These are phyloP conservation scores for Gentiana macrophylla DNA, from an alignment of 257 asterid genomes.

Conservation along the genomic window DNA sequence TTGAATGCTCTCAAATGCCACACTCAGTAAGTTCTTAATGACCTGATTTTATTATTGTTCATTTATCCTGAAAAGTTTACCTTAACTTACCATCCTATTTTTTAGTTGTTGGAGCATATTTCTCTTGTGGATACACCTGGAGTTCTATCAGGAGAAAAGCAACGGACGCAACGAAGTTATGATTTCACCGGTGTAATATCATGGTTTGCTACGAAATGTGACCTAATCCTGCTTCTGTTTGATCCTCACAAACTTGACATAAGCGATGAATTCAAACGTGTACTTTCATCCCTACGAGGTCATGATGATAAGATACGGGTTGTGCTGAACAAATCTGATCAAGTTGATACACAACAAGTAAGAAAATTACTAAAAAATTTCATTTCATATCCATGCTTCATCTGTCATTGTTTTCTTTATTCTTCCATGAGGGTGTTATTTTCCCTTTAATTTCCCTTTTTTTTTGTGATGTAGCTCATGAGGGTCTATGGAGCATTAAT, in stretches of 20 bases:
- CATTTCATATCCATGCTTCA: conserved; percentile 2
- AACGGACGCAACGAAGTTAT: conserved; percentile 90
- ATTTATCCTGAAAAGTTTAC: neutral
- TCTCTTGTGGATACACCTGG: conserved; percentile 96
- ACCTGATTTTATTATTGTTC: neutral
- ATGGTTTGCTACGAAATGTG: conserved; percentile 94
- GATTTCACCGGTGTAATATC: conserved; percentile 97
- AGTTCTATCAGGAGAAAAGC: conserved; percentile 95
- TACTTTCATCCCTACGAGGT: conserved; percentile 77
- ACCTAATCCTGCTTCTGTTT: conserved; percentile 77
- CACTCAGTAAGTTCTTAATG: conserved; percentile 65
- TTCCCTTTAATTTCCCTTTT: neutral
- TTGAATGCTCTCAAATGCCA: conserved; percentile 98
- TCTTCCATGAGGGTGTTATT: conserved; percentile 1
- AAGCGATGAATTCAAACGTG: conserved; percentile 92
- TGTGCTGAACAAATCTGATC: conserved; percentile 95
- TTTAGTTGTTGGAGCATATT: conserved; percentile 82
- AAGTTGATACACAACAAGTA: conserved; percentile 95
- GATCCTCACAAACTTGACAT: conserved; percentile 98
- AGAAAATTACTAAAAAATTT: conserved; percentile 3
- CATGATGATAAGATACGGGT: conserved; percentile 97
- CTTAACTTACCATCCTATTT: conserved; percentile 15
- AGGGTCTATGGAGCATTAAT: conserved; percentile 95
- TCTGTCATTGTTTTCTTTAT: neutral
- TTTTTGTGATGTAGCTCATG: conserved; percentile 57